Base-by-base conservation (phyloP, 2,329 filamentous ascomycete species). In the Coniochaeta ligniaria region DNA sequence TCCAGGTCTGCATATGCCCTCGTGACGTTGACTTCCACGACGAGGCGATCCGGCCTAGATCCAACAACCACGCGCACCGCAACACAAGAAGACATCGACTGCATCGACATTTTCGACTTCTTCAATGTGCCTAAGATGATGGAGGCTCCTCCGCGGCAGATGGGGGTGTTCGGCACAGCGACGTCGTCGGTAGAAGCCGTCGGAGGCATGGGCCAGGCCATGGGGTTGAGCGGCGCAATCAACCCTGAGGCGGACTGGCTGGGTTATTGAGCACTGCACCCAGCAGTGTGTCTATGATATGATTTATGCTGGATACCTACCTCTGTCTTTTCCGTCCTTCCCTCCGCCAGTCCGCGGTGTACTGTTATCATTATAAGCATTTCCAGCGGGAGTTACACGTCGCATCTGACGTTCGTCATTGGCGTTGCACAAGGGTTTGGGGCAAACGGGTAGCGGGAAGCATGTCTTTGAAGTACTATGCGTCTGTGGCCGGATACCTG, bases 61-160 rank as follows among this genome's bases (percentile, higher is more conserved):
- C 71, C 70, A 3, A 75, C 73, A 5, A 74, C 74, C 17, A 74
- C 74, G 0, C 75, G 75, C 47, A 65, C 70, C 1, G 73, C 74
- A 4, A 73, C 76, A 0, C 68, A 75, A 5, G 72, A 68, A 62
- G 76, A 78, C 60, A 68, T 78, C 2, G 76, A 78, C 61, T 74
- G 73, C 52, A 76, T 78, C 22, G 76, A 78, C 28, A 70, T 78
- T 3, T 78, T 78, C 52, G 76, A 78, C 63, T 78, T 78, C 60
- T 78, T 78, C 66, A 77, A 78, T 26, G 76, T 74, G 47, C 76
- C 76, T 14, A 74, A 73, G 20, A 60, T 74, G 26, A 43, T 31
- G 33, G 56, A 58, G 7, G 35, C 38, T 17, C 35, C 56, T 43
- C 28, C 38, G 35, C 17, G 31, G 35, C 54, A 57, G 54, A 38